These are phyloP conservation scores for Penicillium brevicompactum DNA, from an alignment of 2,329 filamentous ascomycete genomes.

Conservation along the genomic window DNA sequence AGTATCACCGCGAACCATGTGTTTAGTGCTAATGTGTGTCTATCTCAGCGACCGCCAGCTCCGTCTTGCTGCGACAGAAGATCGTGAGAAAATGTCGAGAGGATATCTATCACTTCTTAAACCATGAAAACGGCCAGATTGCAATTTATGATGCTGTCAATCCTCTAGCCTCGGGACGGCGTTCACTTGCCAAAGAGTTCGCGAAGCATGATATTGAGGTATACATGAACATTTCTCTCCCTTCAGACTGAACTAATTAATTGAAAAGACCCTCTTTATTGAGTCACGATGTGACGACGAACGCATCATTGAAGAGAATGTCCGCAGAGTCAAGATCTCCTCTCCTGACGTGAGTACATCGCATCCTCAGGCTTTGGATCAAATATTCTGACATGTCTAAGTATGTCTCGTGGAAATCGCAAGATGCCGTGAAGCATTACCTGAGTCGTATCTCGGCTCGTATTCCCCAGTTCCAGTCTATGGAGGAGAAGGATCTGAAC, in stretches of 20 bases:
- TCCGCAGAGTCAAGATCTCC: slow-evolving; percentile 94
- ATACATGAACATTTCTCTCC: slow-evolving; percentile 12
- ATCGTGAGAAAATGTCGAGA: slow-evolving; percentile 97
- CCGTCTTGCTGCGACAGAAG: slow-evolving; percentile 92
- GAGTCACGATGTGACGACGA: slow-evolving; percentile 95
- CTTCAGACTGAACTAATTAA: not conserved
- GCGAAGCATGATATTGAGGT: slow-evolving; percentile 95
- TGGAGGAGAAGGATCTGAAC: slow-evolving; percentile 91
- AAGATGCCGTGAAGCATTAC: slow-evolving; percentile 91
- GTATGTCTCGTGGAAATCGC: slow-evolving; percentile 88
- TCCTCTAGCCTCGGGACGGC: slow-evolving; percentile 77
- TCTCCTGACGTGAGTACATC: slow-evolving; percentile 79
- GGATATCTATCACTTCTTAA: slow-evolving; percentile 94
- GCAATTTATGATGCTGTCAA: slow-evolving; percentile 99
- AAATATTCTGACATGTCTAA: slow-evolving; percentile 6
- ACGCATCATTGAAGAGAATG: slow-evolving; percentile 92
- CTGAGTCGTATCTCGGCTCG: slow-evolving; percentile 85
- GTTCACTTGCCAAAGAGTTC: slow-evolving; percentile 89
- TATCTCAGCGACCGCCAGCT: slow-evolving; percentile 71
- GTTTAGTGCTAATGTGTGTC: slow-evolving; percentile 18
- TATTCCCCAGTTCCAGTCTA: slow-evolving; percentile 95
- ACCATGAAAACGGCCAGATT: slow-evolving; percentile 96
- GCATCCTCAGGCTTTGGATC: not conserved
- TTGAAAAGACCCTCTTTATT: slow-evolving; percentile 82
- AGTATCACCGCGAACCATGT: not conserved